Conservation (phyloP, 31 red algal species). For the Odonthalia washingtoniensis region DNA sequence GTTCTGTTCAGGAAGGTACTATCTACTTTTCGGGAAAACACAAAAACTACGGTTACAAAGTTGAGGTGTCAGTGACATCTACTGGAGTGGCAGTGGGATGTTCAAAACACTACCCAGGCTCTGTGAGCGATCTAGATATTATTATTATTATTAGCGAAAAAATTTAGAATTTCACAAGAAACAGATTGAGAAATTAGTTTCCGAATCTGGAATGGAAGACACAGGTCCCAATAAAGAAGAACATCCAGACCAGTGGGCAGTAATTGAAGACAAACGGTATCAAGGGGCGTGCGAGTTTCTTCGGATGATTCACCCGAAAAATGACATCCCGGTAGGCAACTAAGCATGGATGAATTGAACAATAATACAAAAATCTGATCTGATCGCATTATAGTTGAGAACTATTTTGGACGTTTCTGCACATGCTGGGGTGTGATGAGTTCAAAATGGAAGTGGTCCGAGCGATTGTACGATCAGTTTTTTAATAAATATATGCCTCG, state of each 20-base stretch:
- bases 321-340: neutral
- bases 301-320: neutral
- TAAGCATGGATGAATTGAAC: neutral
- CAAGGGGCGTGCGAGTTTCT: neutral
- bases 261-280: neutral
- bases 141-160: no score
- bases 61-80: neutral
- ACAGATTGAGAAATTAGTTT: neutral
- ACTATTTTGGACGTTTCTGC: neutral
- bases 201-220: neutral
- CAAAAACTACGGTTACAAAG: conserved; percentile 1
- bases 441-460: neutral
- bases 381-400: neutral
- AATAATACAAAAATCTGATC: neutral
- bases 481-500: neutral
- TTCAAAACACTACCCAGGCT: neutral
- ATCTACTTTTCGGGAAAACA: conserved; percentile 9
- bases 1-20: neutral
- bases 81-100: neutral
- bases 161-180: neutral
- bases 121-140: neutral
- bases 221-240: neutral
- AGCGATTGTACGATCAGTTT: neutral
- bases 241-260: neutral
- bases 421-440: neutral